phyloP scores from a whole-genome alignment of 345 rosid species.

The Eutrema heterophyllum region DNA sequence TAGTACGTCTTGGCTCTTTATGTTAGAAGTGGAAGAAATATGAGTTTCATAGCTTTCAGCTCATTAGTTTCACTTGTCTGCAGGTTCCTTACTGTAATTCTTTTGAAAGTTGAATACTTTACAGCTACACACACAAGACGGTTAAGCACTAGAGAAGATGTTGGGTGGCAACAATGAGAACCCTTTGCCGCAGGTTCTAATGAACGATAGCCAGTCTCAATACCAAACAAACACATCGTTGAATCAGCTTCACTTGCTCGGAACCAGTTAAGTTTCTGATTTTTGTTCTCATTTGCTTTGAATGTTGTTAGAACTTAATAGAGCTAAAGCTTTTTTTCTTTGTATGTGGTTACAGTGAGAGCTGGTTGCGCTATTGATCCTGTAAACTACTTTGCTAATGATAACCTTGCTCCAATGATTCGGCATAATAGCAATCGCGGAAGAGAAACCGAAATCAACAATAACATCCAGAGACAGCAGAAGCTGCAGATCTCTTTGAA shows the following conservation, averaged over 20 bases:
- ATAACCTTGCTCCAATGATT: conserved; percentile 47
- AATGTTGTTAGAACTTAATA: not conserved
- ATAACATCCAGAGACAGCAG: conserved; percentile 48
- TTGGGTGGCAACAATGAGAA: conserved; percentile 60
- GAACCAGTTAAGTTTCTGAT: conserved; percentile 45
- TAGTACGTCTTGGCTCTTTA: not conserved
- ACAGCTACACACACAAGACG: not conserved
- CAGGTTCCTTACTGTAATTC: conserved; percentile 26
- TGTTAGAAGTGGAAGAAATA: not conserved
- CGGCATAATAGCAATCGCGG: conserved; percentile 40
- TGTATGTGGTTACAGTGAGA: conserved; percentile 41
- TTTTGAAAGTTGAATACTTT: conserved; percentile 16
- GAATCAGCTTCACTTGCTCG: conserved; percentile 69
- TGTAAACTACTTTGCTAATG: conserved; percentile 63
- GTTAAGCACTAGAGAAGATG: conserved; percentile 38
- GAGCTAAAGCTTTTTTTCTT: not conserved
- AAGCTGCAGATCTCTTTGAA: conserved; percentile 68
- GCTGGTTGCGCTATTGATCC: conserved; percentile 58
- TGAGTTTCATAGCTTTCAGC: not conserved
- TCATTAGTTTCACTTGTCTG: conserved; percentile 1
- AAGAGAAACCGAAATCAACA: conserved; percentile 45
- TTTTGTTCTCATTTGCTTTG: not conserved
- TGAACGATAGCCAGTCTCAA: conserved; percentile 51
- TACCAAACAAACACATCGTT: conserved; percentile 53
- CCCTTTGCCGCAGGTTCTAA: conserved; percentile 44